These are phyloP conservation scores for Hypoxylon sp. DNA, from an alignment of 2,329 filamentous ascomycete species.

Conservation along the genomic window DNA sequence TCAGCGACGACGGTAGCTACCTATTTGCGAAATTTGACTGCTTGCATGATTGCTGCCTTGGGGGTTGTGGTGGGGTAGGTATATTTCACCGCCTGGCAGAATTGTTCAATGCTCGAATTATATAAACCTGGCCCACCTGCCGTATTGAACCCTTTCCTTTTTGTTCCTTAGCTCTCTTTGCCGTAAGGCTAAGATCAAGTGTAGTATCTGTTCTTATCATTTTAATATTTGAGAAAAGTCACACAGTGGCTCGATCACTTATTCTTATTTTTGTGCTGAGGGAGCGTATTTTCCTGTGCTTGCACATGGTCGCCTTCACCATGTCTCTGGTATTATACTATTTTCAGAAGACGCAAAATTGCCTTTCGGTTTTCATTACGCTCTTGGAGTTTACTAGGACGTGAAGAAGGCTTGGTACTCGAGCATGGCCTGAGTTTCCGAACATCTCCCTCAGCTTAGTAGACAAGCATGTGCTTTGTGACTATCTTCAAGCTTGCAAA, in stretches of 20 bases:
- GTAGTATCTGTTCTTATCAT: constrained; percentile 81
- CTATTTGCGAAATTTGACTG: background rate
- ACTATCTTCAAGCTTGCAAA: background rate
- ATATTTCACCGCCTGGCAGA: constrained; percentile 33
- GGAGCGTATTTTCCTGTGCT: constrained; percentile 69
- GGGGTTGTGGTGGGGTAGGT: constrained; percentile 19
- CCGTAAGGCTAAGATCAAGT: constrained; percentile 70
- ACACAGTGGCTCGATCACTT: constrained; percentile 52
- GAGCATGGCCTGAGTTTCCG: background rate
- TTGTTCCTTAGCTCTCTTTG: constrained; percentile 60
- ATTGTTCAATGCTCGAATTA: background rate
- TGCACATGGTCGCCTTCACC: constrained; percentile 70
- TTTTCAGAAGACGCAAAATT: constrained; percentile 71
- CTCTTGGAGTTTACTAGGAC: constrained; percentile 59
- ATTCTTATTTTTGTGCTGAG: constrained; percentile 73
- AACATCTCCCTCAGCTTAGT: background rate
- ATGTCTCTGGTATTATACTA: constrained; percentile 78
- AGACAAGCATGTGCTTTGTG: background rate
- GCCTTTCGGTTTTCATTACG: constrained; percentile 64
- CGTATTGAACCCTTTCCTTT: constrained; percentile 33
- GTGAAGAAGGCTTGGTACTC: constrained; percentile 63
- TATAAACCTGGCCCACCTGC: constrained; percentile 4
- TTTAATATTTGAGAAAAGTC: constrained; percentile 72
- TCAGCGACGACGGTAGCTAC: background rate
- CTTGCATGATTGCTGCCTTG: background rate